Percentiles rank a stretch among this genome's conserved stretches.
phyloP scores from a whole-genome alignment of 139 green algal genomes.

The Chlamydomonas sp. region DNA sequence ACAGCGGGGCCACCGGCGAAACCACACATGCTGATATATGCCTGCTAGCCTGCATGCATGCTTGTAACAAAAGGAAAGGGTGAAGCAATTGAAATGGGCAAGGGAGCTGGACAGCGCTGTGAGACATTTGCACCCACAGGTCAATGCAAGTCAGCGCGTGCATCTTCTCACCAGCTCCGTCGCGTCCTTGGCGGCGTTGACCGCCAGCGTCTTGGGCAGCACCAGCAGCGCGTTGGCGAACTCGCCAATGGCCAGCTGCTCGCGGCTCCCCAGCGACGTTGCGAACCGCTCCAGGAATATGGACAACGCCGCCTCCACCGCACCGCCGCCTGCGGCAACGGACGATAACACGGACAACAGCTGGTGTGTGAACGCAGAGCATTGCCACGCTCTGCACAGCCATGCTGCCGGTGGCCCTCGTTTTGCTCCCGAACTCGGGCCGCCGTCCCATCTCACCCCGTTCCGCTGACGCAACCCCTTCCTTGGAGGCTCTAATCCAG shows the following conservation, averaged over 20 bases:
- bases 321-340: conserved; percentile 78
- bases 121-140: too few species aligned
- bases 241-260: conserved; percentile 98
- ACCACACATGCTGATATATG: not conserved
- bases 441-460: not conserved
- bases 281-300: conserved; percentile 97
- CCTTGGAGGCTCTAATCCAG: not conserved
- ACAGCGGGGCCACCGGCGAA: too few species aligned
- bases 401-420: too few species aligned
- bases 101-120: too few species aligned
- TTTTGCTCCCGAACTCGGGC: too few species aligned
- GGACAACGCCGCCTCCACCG: conserved; percentile 94
- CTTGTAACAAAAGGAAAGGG: conserved; percentile 52
- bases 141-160: too few species aligned
- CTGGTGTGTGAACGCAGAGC: not conserved
- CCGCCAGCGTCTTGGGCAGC: conserved; percentile 89
- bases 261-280: conserved; percentile 91
- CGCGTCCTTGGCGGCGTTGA: conserved; percentile 93
- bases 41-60: not conserved
- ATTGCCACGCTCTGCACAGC: not conserved
- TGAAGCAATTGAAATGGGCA: too few species aligned
- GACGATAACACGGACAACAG: not conserved
- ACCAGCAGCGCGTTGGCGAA: conserved; percentile 77
- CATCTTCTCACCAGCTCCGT: conserved; percentile 22
- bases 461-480: not conserved